These are phyloP conservation scores for Eimeria tenella DNA, from an alignment of 169 alveolate genomes.

Conservation along the genomic window DNA sequence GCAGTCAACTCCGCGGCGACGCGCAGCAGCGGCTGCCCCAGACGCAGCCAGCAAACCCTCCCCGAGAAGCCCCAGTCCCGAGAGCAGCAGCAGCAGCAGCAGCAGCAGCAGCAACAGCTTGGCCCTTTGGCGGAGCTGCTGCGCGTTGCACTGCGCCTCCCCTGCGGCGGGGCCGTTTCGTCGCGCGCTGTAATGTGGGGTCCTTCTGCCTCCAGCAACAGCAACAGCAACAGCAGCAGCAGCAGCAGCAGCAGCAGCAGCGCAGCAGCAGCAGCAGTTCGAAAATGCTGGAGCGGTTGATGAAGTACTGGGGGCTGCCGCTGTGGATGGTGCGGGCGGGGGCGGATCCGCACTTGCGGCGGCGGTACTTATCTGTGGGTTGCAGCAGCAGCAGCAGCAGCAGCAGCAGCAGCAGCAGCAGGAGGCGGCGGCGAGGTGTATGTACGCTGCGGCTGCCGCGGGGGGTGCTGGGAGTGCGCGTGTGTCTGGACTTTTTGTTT, in stretches of 20 bases:
- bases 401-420: not conserved
- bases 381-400: not conserved
- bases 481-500: constrained; percentile 19
- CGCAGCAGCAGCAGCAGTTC: not conserved
- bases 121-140: too few species aligned
- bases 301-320: not conserved
- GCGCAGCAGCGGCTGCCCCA: too few species aligned
- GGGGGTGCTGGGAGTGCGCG: constrained; percentile 6
- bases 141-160: too few species aligned
- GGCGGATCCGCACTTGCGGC: not conserved
- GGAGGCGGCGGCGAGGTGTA: not conserved
- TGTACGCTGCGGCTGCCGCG: not conserved
- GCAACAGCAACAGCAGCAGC: not conserved
- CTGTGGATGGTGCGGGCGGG: not conserved
- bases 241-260: not conserved
- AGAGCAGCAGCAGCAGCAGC: not conserved
- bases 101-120: not conserved
- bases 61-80: too few species aligned
- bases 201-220: not conserved
- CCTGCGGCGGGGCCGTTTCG: too few species aligned
- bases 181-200: too few species aligned
- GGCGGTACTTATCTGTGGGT: not conserved
- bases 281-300: not conserved
- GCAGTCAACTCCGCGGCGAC: too few species aligned
- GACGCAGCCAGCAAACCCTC: too few species aligned